Conservation (phyloP, 1,284 basidiomycete species). For the Pyrrhoderma noxium region DNA sequence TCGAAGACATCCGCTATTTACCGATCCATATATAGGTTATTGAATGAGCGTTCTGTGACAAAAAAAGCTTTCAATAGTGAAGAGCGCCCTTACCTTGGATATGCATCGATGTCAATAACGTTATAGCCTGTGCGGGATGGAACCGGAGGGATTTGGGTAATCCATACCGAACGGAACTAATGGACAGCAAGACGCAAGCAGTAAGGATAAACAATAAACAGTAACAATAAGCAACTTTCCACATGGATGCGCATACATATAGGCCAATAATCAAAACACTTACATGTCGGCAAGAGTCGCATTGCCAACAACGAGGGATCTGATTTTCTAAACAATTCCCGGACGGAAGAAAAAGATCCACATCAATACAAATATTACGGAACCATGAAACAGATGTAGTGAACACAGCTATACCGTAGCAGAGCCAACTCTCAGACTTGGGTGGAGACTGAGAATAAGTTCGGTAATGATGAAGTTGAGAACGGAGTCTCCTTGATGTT, state of each 20-base stretch:
- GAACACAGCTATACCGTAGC: conserved; percentile 46
- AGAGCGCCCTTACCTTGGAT: conserved; percentile 53
- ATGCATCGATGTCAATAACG: conserved; percentile 53
- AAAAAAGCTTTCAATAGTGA: no score
- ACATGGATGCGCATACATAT: no score
- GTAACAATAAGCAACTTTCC: no score
- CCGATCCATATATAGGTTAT: no score
- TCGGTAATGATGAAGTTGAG: conserved; percentile 57
- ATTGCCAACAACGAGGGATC: conserved; percentile 64
- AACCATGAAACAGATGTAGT: neutral
- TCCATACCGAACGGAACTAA: conserved; percentile 54
- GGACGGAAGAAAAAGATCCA: neutral
- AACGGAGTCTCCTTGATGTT: conserved; percentile 68
- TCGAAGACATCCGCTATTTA: conserved; percentile 65
- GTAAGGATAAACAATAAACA: no score
- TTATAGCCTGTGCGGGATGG: conserved; percentile 63
- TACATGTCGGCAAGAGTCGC: conserved; percentile 63
- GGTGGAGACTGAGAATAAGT: conserved; percentile 54
- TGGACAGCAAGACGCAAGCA: no score
- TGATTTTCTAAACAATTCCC: conserved; percentile 49
- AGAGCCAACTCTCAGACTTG: conserved; percentile 65
- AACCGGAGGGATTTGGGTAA: conserved; percentile 52
- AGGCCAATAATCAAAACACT: no score
- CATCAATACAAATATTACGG: neutral
- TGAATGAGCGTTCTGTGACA: no score